Evolutionary conservation across 371 early-diverging fungal species (phyloP), one percentile per base, ranked within the genome.

Genomic region (Syncephalis plumigaleata): DNA sequence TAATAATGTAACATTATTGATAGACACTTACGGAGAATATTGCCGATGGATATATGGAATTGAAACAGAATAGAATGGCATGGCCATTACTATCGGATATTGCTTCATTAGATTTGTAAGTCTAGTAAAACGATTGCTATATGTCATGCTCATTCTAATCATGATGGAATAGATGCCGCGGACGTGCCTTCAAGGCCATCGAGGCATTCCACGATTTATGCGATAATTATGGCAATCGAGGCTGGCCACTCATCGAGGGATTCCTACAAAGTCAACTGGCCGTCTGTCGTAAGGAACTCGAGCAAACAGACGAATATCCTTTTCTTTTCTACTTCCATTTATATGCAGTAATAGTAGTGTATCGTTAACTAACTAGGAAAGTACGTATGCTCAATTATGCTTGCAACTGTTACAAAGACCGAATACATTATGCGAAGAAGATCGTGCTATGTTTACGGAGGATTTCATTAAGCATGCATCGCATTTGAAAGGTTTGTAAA

Each of bases 101-200:
- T 42, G 87, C 89, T 0, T 68, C 75, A 1, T 55, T 84, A 9
- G 73, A 81, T 59, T 85, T 75, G 84, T 87, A 75, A 55, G 79
- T 58, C 8, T 16, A 39, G 17, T 17, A 44, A n/a, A n/a, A n/a
- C n/a, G n/a, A n/a, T n/a, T n/a, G n/a, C n/a, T n/a, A n/a, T n/a
- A n/a, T n/a, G n/a, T n/a, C n/a, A n/a, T n/a, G n/a, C 38, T 44
- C n/a, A 9, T 37, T 26, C 2, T 21, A 36, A 36, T 16, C 18
- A 20, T 49, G n/a, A n/a, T n/a, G n/a, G n/a, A n/a, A n/a, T 84
- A 39, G 77, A 76, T 50, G 69, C 66, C 9, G 77, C 4, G 31
- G 31, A 31, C 31, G 31, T 4, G 31, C 31, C 31, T 31, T 31
- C 11, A 76, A 48, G n/a, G 85, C 87, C 0, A 75, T 77, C 0